Conservation (phyloP, 164 flowering plant genomes). For the Cinnamomum micranthum region DNA sequence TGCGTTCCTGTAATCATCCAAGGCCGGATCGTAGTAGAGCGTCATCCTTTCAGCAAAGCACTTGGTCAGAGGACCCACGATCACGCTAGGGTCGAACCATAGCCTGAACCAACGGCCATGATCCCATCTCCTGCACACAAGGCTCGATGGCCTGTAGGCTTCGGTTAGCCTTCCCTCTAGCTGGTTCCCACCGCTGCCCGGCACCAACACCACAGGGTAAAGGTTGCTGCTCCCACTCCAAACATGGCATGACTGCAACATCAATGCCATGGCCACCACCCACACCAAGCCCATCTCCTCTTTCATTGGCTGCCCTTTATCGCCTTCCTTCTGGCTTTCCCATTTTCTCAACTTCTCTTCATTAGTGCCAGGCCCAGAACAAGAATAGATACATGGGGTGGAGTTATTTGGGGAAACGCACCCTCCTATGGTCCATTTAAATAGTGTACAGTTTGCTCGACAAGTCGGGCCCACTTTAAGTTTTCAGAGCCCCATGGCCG, state of each 20-base stretch:
- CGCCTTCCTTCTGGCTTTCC: no score
- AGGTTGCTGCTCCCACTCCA: slow-evolving; percentile 16
- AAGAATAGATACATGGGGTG: no score
- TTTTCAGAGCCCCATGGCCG: no score
- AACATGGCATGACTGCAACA: slow-evolving; percentile 34
- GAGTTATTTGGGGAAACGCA: no score
- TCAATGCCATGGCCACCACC: slow-evolving; percentile 16
- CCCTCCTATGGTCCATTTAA: no score
- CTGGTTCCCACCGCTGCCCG: slow-evolving; percentile 88
- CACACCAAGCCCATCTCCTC: not conserved
- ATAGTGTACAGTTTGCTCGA: no score
- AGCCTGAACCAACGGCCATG: slow-evolving; percentile 71
- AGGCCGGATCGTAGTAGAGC: slow-evolving; percentile 46
- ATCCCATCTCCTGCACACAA: slow-evolving; percentile 34
- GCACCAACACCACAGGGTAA: slow-evolving; percentile 75
- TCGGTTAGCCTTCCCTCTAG: slow-evolving; percentile 63
- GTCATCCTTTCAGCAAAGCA: slow-evolving; percentile 83
- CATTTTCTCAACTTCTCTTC: no score
- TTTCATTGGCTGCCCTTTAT: no score
- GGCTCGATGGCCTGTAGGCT: slow-evolving; percentile 53
- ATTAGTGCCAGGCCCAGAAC: no score
- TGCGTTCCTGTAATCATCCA: slow-evolving; percentile 66
- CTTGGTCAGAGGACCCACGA: slow-evolving; percentile 57
- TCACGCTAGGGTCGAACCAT: slow-evolving; percentile 72
- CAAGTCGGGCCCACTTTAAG: no score